Evolutionary conservation across 2,329 filamentous ascomycete genomes (phyloP).

Genomic region (Pseudogymnoascus sp.): DNA sequence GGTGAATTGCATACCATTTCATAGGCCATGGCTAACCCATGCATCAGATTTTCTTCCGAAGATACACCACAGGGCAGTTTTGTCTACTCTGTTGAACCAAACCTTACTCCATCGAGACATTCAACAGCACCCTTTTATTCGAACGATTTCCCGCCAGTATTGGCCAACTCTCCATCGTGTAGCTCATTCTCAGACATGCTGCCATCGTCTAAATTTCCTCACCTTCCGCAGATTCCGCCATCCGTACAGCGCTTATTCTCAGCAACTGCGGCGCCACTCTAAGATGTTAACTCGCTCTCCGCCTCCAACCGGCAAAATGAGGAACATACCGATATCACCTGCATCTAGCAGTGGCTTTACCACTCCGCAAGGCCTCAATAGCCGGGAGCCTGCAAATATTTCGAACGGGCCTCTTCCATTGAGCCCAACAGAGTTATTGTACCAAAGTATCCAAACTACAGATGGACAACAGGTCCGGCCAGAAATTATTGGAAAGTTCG

Average conservation of each 20-base stretch:
- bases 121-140: constrained; percentile 26
- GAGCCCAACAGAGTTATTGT: constrained; percentile 33
- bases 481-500: constrained; percentile 58
- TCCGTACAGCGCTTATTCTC: constrained; percentile 27
- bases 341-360: no score
- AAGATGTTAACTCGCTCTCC: constrained; percentile 28
- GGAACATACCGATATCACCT: constrained; percentile 28
- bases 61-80: constrained; percentile 21
- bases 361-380: constrained; percentile 29
- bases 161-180: constrained; percentile 25
- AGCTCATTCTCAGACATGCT: constrained; percentile 23
- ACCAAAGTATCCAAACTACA: constrained; percentile 39
- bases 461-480: constrained; percentile 47
- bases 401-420: constrained; percentile 28
- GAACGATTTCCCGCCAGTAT: constrained; percentile 24
- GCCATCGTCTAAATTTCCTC: constrained; percentile 26
- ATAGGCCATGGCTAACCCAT: not conserved
- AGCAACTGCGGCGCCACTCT: constrained; percentile 23
- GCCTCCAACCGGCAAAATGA: constrained; percentile 22
- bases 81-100: constrained; percentile 28
- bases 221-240: constrained; percentile 26
- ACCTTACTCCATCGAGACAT: constrained; percentile 23
- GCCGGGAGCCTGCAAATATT: constrained; percentile 15
- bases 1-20: constrained; percentile 1
- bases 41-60: constrained; percentile 3